Base-by-base conservation (phyloP, 768 basidiomycete genomes). In the Boletus reticuloceps region DNA sequence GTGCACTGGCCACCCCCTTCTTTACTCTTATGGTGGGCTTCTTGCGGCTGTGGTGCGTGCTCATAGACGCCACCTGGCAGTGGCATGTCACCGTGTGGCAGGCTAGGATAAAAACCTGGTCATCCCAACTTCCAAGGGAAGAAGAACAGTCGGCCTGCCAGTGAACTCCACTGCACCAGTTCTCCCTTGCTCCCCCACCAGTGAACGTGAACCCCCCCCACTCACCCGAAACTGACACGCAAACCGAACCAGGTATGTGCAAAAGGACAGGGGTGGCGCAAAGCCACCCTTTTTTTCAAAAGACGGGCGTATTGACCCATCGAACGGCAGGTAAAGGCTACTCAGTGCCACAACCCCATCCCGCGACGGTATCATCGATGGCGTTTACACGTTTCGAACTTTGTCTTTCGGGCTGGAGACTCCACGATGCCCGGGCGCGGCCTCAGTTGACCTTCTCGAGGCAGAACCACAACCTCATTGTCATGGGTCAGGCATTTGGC, bases 41-140 rank as follows among this genome's bases (percentile, higher is more conserved):
- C 62, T 65, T 19, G 56, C 59, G 64, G 64, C 64, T 64, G 65
- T 66, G 64, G 40, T 29, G 40, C 46, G 44, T 38, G 46, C 36
- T 61, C 49, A 57, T 57, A 55, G 34, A 55, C 13, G 59, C 65
- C 64, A 62, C 65, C 65, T 66, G 64, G 55, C 47, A 64, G 56
- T 67, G 65, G 64, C 64, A 47, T 61, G 62, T 64, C 51, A 22
- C 47, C 59, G 59, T 65, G 64, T 57, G 64, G 64, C 64, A 67
- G 56, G 14, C 22, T 46, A 39, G 62, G 55, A 66, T 67, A 66
- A 54, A 66, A 59, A 40, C 53, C 49, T 40, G 34, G 41, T 19
- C 45, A 11, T 41, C 39, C 53, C 50, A 47, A n/a, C n/a, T n/a
- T n/a, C n/a, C n/a, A 31, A 20, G 43, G 22, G 29, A 39, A 34